Conservation (phyloP, 495 filamentous ascomycete species). For the Acidiella bohemica region DNA sequence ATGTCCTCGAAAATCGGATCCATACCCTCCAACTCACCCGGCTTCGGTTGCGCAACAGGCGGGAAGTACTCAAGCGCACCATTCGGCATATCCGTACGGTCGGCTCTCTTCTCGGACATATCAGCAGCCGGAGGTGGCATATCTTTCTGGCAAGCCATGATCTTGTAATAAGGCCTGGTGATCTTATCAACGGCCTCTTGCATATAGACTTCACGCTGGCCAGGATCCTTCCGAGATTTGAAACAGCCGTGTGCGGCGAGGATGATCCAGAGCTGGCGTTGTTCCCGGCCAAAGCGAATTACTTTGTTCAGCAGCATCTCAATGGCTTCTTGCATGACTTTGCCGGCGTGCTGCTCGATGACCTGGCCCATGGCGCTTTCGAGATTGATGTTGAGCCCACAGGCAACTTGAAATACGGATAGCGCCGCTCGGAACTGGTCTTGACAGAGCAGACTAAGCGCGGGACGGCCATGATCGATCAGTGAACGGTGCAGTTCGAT, state of each 20-base stretch:
- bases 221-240: constrained; percentile 12
- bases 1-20: constrained; percentile 4
- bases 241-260: constrained; percentile 9
- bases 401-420: constrained; percentile 15
- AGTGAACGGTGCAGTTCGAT: constrained; percentile 8
- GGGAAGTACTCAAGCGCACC: constrained; percentile 2
- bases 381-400: constrained; percentile 1
- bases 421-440: constrained; percentile 16
- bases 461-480: constrained; percentile 4
- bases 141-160: constrained; percentile 19
- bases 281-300: constrained; percentile 11
- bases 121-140: background rate
- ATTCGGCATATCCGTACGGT: constrained; percentile 5
- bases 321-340: constrained; percentile 10
- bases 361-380: constrained; percentile 7
- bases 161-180: constrained; percentile 17
- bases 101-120: background rate
- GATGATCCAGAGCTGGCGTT: constrained; percentile 14
- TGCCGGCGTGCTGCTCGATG: constrained; percentile 11
- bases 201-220: constrained; percentile 7
- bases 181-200: constrained; percentile 20
- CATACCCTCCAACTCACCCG: background rate
- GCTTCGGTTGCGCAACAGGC: background rate
- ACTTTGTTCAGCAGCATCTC: constrained; percentile 11
- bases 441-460: constrained; percentile 10